Evolutionary conservation across 2,329 filamentous ascomycete genomes (phyloP).

Genomic region (Colletotrichum orchidophilum): DNA sequence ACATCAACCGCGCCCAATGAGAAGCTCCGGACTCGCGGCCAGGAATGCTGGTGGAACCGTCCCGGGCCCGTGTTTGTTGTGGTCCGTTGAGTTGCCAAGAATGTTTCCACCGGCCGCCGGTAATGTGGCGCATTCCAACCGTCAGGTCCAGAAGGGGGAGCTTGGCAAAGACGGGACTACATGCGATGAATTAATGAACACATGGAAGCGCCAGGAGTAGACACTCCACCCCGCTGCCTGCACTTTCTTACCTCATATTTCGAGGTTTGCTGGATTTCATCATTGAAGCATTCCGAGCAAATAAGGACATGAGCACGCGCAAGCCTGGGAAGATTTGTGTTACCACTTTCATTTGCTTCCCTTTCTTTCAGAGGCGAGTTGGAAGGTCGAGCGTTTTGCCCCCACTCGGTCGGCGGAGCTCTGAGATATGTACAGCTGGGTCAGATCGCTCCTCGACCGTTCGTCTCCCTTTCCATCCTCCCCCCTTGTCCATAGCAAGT

Average conservation of each 20-base stretch:
- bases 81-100: slow-evolving; percentile 8
- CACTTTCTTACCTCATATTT: not conserved
- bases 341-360: slow-evolving; percentile 28
- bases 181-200: not conserved
- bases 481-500: not conserved
- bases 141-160: not conserved
- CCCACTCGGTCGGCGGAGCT: slow-evolving; percentile 5
- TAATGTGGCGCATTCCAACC: slow-evolving; percentile 25
- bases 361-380: slow-evolving; percentile 23
- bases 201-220: not conserved
- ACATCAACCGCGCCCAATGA: slow-evolving; percentile 8
- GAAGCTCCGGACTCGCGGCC: not conserved
- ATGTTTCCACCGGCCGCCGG: slow-evolving; percentile 11
- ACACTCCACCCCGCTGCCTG: not conserved
- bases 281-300: slow-evolving; percentile 10
- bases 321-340: not conserved
- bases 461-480: slow-evolving; percentile 12
- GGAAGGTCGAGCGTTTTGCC: slow-evolving; percentile 19
- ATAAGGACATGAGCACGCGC: not conserved
- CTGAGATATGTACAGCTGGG: slow-evolving; percentile 31
- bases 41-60: slow-evolving; percentile 2
- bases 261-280: not conserved
- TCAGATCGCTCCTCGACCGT: slow-evolving; percentile 15
- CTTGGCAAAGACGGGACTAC: not conserved
- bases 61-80: slow-evolving; percentile 23